A percentile compares a stretch with the other conserved stretches of the same genome.
phyloP scores from a whole-genome alignment of 192 early-diverging fungal species.

The Backusella parvicylindrica region DNA sequence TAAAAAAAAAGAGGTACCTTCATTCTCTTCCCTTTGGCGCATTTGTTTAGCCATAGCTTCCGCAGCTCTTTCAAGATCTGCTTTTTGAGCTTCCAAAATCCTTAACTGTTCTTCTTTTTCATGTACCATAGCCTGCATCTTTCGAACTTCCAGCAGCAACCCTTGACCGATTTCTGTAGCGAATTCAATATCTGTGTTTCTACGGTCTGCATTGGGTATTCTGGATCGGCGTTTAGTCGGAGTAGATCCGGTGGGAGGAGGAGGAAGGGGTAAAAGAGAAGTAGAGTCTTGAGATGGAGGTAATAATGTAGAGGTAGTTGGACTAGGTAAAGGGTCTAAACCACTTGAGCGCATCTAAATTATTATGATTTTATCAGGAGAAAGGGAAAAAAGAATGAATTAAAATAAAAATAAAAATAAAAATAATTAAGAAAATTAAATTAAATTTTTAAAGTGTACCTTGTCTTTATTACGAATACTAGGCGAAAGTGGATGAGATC shows the following conservation, averaged over 20 bases:
- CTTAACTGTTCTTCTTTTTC: constrained; percentile 41
- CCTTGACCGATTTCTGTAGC: constrained; percentile 47
- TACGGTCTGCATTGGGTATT: constrained; percentile 30
- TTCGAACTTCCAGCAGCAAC: constrained; percentile 38
- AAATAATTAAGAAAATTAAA: not conserved
- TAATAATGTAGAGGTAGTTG: constrained; percentile 22
- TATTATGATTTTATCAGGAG: not conserved
- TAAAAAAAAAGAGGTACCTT: constrained; percentile 40
- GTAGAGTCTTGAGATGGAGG: constrained; percentile 10
- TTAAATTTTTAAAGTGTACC: not conserved
- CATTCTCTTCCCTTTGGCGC: constrained; percentile 49
- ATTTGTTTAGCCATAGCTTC: constrained; percentile 48
- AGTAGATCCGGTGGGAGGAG: constrained; percentile 25
- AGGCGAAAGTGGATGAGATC: constrained; percentile 22
- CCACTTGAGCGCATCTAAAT: constrained; percentile 1
- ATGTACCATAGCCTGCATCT: constrained; percentile 39
- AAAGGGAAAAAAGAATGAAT: not conserved
- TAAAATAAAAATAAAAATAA: constrained; percentile 2
- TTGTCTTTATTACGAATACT: constrained; percentile 26
- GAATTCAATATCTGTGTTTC: constrained; percentile 44
- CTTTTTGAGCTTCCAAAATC: constrained; percentile 44
- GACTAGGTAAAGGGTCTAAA: constrained; percentile 32
- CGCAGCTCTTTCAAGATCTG: constrained; percentile 47
- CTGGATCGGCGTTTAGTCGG: constrained; percentile 36
- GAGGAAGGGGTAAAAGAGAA: constrained; percentile 17